Base-by-base conservation (phyloP, 441 rosid genomes). In the Syzygium malaccense region DNA sequence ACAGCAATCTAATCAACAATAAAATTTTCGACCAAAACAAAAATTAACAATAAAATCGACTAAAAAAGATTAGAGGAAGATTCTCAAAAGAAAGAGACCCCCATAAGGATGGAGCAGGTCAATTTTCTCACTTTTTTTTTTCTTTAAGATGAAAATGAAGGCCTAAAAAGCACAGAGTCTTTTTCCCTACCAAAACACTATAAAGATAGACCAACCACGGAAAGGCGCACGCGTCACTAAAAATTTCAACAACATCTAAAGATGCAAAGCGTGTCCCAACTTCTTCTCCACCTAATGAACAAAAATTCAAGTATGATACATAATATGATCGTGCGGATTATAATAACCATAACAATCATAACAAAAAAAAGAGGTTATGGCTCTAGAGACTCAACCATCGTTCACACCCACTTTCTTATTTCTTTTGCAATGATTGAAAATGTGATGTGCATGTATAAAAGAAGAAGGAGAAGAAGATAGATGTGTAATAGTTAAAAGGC, bases 261-360 rank as follows among this genome's bases (percentile, higher is more conserved):
- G 83, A 13, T 71, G 83, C 12, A 37, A 71, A 37, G 23, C 83
- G 15, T 23, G 83, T 37, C 49, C 51, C 83, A 6, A 20, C 83
- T 37, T 20, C 83, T 45, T 0, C n/a, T 3, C 51, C n/a, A 37
- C 83, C 83, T 2, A 37, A 71, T 5, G 26, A 37, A 37, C 51
- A 37, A 20, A 71, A 55, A 37, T 20, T 37, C 11, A 5, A 11
- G 41, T 11, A 20, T 37, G 80, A 71, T 20, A 33, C 37, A 37
- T 71, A 37, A 71, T 71, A 37, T 37, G 83, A 71, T 71, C 28
- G n/a, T 37, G n/a, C 26, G 4, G 28, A 20, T 71, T 14, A 37
- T 8, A 3, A 37, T 3, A 5, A 9, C 3, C 5, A 19, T 4
- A 3, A 5, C 5, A 19, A 33, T 1, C 0, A 33, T 10, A 18